These are phyloP conservation scores for Nicotiana noctiflora DNA, from an alignment of 257 asterid genomes.

Conservation along the genomic window DNA sequence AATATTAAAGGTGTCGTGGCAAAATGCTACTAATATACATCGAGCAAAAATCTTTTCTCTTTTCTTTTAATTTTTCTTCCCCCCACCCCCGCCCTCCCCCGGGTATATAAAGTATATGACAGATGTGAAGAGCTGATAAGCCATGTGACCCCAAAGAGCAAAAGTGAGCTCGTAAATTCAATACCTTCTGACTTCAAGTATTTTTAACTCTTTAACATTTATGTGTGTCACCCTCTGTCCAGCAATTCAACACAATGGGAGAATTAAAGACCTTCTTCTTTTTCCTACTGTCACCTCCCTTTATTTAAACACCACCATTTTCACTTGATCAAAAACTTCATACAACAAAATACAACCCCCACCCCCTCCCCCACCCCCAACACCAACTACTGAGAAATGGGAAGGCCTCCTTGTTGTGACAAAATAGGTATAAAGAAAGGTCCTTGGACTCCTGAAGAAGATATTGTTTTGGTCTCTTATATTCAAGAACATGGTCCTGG, in stretches of 20 bases:
- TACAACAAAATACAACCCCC: background rate
- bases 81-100: no score
- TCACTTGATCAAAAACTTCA: background rate
- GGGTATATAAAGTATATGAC: background rate
- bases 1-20: background rate
- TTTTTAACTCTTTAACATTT: background rate
- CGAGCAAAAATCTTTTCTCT: background rate
- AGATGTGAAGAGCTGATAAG: background rate
- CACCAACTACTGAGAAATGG: slow-evolving; percentile 32
- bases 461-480: slow-evolving; percentile 73
- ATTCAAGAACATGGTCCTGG: slow-evolving; percentile 96
- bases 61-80: background rate
- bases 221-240: slow-evolving; percentile 3
- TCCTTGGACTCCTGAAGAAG: slow-evolving; percentile 98
- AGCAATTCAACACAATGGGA: background rate
- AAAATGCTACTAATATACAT: background rate
- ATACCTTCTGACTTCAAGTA: background rate
- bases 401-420: slow-evolving; percentile 89
- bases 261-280: background rate
- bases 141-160: background rate
- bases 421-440: slow-evolving; percentile 92
- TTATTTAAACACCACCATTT: slow-evolving; percentile 8
- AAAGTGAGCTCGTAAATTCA: background rate
- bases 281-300: slow-evolving; percentile 4
- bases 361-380: background rate